These are phyloP conservation scores for Pleurotus salmoneostramineus DNA, from an alignment of 768 basidiomycete species.

Conservation along the genomic window DNA sequence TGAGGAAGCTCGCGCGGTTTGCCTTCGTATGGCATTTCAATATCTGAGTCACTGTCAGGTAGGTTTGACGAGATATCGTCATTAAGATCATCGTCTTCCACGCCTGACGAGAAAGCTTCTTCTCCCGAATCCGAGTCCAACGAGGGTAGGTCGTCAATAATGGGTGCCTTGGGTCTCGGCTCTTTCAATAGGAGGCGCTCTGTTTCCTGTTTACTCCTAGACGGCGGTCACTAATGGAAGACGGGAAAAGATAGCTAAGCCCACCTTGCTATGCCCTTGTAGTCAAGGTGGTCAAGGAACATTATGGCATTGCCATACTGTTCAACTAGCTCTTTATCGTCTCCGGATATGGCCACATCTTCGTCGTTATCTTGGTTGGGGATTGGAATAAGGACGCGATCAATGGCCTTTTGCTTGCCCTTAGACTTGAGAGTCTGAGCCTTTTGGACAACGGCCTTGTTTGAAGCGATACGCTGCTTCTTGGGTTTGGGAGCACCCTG, in stretches of 20 bases:
- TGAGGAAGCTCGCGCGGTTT: constrained; percentile 47
- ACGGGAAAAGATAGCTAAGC: constrained; percentile 16
- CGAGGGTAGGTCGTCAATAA: constrained; percentile 62
- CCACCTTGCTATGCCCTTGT: constrained; percentile 77
- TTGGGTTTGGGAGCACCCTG: constrained; percentile 42
- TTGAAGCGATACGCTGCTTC: constrained; percentile 32
- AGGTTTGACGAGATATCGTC: constrained; percentile 15
- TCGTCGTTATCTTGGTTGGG: constrained; percentile 46
- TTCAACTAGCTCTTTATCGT: constrained; percentile 62
- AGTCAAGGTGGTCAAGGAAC: constrained; percentile 73
- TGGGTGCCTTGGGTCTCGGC: constrained; percentile 38
- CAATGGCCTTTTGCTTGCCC: constrained; percentile 56
- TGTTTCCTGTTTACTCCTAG: constrained; percentile 84
- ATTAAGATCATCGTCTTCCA: constrained; percentile 16
- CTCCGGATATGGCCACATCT: constrained; percentile 59
- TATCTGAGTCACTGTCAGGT: constrained; percentile 45
- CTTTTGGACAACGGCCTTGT: not conserved
- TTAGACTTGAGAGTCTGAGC: constrained; percentile 27
- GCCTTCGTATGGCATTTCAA: constrained; percentile 74
- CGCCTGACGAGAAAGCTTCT: constrained; percentile 32
- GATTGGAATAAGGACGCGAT: constrained; percentile 59
- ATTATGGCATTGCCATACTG: constrained; percentile 58
- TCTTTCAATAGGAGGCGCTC: constrained; percentile 65
- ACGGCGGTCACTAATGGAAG: constrained; percentile 6
- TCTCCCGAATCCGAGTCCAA: constrained; percentile 53